These are phyloP conservation scores for Diutina pseudorugosa DNA, from an alignment of 1,139 yeast genomes.

Conservation along the genomic window DNA sequence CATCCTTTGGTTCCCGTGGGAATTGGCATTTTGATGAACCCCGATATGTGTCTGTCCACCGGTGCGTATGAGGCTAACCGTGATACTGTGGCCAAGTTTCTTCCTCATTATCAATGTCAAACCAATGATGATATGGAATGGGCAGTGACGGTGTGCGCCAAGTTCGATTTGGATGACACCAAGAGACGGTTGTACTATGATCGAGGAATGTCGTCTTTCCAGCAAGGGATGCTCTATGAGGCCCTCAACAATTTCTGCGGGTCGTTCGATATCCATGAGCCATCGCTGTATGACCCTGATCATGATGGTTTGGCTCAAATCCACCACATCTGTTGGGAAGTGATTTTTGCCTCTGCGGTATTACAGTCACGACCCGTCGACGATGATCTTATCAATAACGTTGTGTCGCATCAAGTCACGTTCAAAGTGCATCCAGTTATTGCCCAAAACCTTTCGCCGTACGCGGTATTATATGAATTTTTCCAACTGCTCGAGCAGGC, in stretches of 20 bases:
- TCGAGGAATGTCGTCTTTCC: conserved; percentile 27
- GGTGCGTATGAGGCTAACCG: conserved; percentile 17
- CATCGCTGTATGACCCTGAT: conserved; percentile 9
- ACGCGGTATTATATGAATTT: conserved; percentile 50
- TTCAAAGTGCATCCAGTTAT: conserved; percentile 41
- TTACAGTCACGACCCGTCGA: conserved; percentile 39
- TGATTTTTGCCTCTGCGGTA: conserved; percentile 48
- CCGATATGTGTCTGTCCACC: conserved; percentile 15
- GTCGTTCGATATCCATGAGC: conserved; percentile 30
- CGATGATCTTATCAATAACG: conserved; percentile 42
- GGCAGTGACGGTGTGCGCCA: conserved; percentile 49
- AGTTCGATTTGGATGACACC: conserved; percentile 34
- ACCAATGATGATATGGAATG: conserved; percentile 74
- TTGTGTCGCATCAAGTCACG: conserved; percentile 29
- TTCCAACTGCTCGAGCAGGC: conserved; percentile 20
- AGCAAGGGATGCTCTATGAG: conserved; percentile 41
- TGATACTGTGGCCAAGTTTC: conserved; percentile 41
- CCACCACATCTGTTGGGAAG: conserved; percentile 32
- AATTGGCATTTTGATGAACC: conserved; percentile 36
- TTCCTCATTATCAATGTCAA: conserved; percentile 47
- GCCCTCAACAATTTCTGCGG: conserved; percentile 58
- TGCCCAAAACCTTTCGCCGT: conserved; percentile 60
- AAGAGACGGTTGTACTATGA: conserved; percentile 37
- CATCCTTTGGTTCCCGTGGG: conserved; percentile 55
- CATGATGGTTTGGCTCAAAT: conserved; percentile 24